phyloP scores from a whole-genome alignment of 371 early-diverging fungal species.

The Capillidium rhysosporum region DNA sequence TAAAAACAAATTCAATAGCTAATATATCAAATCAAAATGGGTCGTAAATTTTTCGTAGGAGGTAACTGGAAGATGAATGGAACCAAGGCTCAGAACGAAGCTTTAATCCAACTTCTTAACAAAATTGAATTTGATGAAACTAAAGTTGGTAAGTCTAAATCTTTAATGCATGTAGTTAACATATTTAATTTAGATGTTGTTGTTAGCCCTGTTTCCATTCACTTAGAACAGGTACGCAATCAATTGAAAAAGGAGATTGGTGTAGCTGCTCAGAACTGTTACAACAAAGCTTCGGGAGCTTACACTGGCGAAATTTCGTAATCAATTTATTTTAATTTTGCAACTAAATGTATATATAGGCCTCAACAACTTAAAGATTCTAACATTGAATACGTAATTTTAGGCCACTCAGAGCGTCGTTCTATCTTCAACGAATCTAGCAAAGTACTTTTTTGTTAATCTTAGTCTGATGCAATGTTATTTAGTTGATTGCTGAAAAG shows the following conservation, averaged over 20 bases:
- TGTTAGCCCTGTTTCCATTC: constrained; percentile 90
- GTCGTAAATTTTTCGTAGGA: constrained; percentile 13
- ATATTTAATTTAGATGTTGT: constrained; percentile 57
- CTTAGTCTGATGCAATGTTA: constrained; percentile 5
- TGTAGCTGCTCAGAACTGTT: constrained; percentile 95
- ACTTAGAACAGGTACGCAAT: constrained; percentile 64
- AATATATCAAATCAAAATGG: constrained; percentile 9
- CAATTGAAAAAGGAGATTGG: constrained; percentile 58
- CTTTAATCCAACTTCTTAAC: constrained; percentile 58
- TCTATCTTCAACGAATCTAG: constrained; percentile 80
- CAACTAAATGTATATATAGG: constrained; percentile 18
- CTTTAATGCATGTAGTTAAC: neutral
- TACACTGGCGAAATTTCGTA: constrained; percentile 97
- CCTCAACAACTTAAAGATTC: constrained; percentile 86
- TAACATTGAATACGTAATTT: constrained; percentile 83
- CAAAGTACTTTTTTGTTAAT: constrained; percentile 26
- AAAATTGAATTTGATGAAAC: constrained; percentile 20
- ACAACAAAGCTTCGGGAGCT: constrained; percentile 73
- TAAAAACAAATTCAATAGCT: neutral
- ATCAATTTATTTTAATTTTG: constrained; percentile 7
- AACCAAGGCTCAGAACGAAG: constrained; percentile 39
- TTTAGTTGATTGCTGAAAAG: constrained; percentile 62
- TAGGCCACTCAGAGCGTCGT: constrained; percentile 99
- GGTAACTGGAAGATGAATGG: constrained; percentile 97
- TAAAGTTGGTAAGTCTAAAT: constrained; percentile 15